A percentile compares a stretch with the other conserved stretches of the same genome.
These are phyloP conservation scores for Claviceps sp. DNA, from an alignment of 2,329 filamentous ascomycete genomes.

Conservation along the genomic window DNA sequence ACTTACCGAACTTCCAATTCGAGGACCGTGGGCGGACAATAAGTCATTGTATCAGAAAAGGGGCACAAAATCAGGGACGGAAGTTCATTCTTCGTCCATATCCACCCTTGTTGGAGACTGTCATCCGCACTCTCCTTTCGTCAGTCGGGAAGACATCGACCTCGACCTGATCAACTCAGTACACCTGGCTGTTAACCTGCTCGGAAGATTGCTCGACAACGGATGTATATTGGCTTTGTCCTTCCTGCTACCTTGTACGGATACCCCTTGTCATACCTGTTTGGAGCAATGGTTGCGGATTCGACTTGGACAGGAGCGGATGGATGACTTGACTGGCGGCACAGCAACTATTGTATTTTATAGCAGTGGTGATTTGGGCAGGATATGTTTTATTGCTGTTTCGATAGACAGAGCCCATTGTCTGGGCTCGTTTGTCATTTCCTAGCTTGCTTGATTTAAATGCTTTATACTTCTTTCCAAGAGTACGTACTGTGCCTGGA, in stretches of 20 bases:
- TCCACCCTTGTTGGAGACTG: background rate
- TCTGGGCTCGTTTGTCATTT: slow-evolving; percentile 22
- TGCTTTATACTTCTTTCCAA: slow-evolving; percentile 12
- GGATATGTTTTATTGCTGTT: slow-evolving; percentile 18
- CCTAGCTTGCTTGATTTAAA: slow-evolving; percentile 27
- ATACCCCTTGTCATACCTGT: slow-evolving; percentile 17
- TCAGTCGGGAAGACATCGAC: background rate
- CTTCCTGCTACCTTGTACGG: slow-evolving; percentile 13
- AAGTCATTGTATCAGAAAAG: background rate
- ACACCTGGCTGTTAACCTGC: slow-evolving; percentile 10
- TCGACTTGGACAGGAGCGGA: slow-evolving; percentile 21
- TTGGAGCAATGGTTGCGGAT: slow-evolving; percentile 19
- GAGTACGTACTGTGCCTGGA: background rate
- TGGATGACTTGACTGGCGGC: slow-evolving; percentile 16
- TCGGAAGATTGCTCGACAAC: slow-evolving; percentile 9
- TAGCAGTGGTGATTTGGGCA: slow-evolving; percentile 22
- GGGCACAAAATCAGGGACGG: background rate
- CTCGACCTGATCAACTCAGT: slow-evolving; percentile 6
- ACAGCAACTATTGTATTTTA: slow-evolving; percentile 28
- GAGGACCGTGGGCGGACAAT: background rate
- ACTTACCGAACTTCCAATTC: background rate
- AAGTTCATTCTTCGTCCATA: background rate
- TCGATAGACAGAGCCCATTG: slow-evolving; percentile 16
- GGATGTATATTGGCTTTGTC: slow-evolving; percentile 9
- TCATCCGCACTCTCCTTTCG: slow-evolving; percentile 9